Evolutionary conservation across 1,139 yeast species (phyloP), one percentile per base, ranked within the genome.

Genomic region (Magnusiomyces tetraspermus): DNA sequence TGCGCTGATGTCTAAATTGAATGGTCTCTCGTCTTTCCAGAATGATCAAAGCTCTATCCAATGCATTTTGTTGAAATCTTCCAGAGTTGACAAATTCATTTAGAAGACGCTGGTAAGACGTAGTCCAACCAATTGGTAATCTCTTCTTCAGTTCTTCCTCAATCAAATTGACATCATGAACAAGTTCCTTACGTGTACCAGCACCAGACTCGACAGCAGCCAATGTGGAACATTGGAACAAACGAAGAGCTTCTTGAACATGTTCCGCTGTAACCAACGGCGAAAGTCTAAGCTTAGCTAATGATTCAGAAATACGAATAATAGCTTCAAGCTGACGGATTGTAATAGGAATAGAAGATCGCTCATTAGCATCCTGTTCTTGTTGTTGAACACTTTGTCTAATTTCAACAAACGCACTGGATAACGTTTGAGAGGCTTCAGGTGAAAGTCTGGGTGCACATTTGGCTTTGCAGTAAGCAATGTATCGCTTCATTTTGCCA

Each of bases 321-420:
- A 94, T 88, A 46, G 99, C 98, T 71, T 94, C 99, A 59, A 94
- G 76, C 72, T 94, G 99, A 76, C 99, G 89, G 45, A 94, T 82
- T 0, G 99, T 94, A 63, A 94, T 92, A 26, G 99, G 99, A 65
- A 94, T 92, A 1, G 96, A 85, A 0, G 97, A 89, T 62, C 97
- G 77, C 67, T 86, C 96, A 58, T 88, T 84, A 61, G 90, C 82
- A 58, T 82, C 83, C 28, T 81, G 74, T 71, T 94, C 99, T 61
- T 81, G 84, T 55, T 81, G 77, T 60, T 87, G 92, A 52, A 94
- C 83, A 58, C 83, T 83, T 62, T 85, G 83, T 67, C 99, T 77
- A 59, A 94, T 89, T 46, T 87, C 83, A 31, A 94, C 97, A 67
- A 92, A 94, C 67, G 90, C 95, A 17, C 97, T 85, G n/a, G 96